These are phyloP conservation scores for Venturia carpophila DNA, from an alignment of 2,329 filamentous ascomycete species.

Conservation along the genomic window DNA sequence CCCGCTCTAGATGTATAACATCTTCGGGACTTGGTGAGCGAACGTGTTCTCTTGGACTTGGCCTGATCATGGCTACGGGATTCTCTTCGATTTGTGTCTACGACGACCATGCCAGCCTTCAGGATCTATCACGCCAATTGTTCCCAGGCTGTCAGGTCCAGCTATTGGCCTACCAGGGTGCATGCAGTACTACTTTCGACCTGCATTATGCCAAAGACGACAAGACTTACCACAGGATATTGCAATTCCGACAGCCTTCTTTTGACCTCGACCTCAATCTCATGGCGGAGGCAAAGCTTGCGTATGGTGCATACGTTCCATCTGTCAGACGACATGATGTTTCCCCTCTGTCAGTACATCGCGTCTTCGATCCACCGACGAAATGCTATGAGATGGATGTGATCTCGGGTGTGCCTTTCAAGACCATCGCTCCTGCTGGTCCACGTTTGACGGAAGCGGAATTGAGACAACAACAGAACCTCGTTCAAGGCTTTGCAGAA, in stretches of 20 bases:
- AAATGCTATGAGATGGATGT: constrained; percentile 27
- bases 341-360: constrained; percentile 19
- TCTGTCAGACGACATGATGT: constrained; percentile 17
- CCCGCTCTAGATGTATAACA: not conserved
- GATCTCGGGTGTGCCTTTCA: constrained; percentile 25
- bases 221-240: constrained; percentile 3
- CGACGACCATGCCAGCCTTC: not conserved
- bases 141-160: constrained; percentile 5
- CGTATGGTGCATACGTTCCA: constrained; percentile 26
- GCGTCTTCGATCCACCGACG: not conserved
- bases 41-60: too few relatives aligned
- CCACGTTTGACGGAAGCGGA: constrained; percentile 6
- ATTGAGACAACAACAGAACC: constrained; percentile 21
- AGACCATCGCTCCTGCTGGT: constrained; percentile 20
- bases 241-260: constrained; percentile 20
- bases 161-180: constrained; percentile 3
- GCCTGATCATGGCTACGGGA: not conserved
- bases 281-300: constrained; percentile 21
- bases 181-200: constrained; percentile 8
- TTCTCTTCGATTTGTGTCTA: not conserved
- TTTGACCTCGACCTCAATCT: constrained; percentile 22
- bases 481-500: constrained; percentile 27
- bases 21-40: not conserved
- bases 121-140: not conserved
- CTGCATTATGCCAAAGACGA: not conserved